Evolutionary conservation across 2,329 filamentous ascomycete species (phyloP).

Genomic region (Trichophyton equinum): DNA sequence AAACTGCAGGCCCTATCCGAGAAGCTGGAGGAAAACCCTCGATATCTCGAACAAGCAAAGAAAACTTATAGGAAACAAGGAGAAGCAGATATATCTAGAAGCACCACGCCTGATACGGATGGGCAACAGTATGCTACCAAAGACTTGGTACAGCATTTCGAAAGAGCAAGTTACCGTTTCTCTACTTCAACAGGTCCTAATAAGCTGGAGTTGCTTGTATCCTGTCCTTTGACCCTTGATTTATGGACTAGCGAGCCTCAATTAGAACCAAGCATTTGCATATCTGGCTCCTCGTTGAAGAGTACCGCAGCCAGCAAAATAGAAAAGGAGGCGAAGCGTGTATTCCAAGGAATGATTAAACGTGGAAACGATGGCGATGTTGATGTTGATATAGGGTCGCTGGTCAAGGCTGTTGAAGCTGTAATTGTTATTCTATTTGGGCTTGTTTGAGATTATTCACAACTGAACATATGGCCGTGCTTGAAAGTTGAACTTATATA

Average conservation of each 20-base stretch:
- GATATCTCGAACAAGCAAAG: constrained; percentile 3
- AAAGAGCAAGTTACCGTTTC: constrained; percentile 26
- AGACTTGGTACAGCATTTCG: constrained; percentile 25
- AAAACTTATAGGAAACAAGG: constrained; percentile 12
- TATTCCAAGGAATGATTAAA: constrained; percentile 26
- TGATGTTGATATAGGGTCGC: constrained; percentile 18
- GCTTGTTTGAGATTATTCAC: not conserved
- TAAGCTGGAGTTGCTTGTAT: constrained; percentile 20
- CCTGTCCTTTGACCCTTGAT: constrained; percentile 26
- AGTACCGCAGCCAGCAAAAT: constrained; percentile 17
- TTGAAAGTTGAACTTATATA: not conserved
- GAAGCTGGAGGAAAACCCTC: not conserved
- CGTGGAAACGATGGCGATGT: constrained; percentile 14
- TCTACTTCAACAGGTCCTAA: constrained; percentile 12
- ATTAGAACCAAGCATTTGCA: constrained; percentile 25
- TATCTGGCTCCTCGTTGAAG: constrained; percentile 14
- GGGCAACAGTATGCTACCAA: constrained; percentile 17
- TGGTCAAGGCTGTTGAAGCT: constrained; percentile 27
- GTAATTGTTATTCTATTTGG: constrained; percentile 25
- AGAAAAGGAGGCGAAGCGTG: constrained; percentile 27
- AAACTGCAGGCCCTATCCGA: constrained; percentile 6
- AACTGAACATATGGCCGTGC: no score
- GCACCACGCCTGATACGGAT: not conserved
- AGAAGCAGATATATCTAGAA: not conserved
- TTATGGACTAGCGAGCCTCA: constrained; percentile 31